Evolutionary conservation across 169 alveolate species (phyloP), one percentile per base, ranked within the genome.

Genomic region (Plasmodium gaboni): DNA sequence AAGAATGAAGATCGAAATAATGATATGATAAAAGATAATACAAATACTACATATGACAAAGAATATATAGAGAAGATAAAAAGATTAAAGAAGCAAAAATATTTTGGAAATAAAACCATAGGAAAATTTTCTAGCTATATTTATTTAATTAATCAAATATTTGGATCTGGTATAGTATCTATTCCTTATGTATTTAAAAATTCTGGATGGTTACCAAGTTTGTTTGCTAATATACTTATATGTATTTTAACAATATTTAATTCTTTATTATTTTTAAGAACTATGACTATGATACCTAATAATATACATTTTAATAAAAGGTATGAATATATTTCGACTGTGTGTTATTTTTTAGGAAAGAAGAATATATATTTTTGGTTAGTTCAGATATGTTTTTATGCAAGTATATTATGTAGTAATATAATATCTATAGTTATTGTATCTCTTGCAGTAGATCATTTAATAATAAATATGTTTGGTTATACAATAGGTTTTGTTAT

Each of bases 221-320:
- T 92, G 63, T 28, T 92, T 60, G 90, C 92, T 7, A 94, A 92
- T 72, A 28, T 94, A 22, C 5, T 69, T 9, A 76, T 88, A 12
- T 89, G 95, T n/a, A 8, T 94, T 32, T 67, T 92, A 46, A 91
- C 95, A 26, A 86, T 89, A 12, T 57, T 92, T 64, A 91, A 94
- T 73, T 89, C 95, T 44, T 90, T 94, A 51, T 91, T 94, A 93
- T 73, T 94, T 60, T 83, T 94, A 42, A 76, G 94, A 50, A 83
- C 96, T 2, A 92, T 94, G 93, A 94, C 96, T 10, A 73, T 94
- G 86, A 92, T 94, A 59, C 96, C 96, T 10, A 93, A 94, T 73
- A 94, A 94, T 83, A 73, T 70, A n/a, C 92, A 94, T 74, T 94
- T 94, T 76, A 92, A 92, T 44, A 94, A 94, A 59, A 87, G 96